phyloP scores from a whole-genome alignment of 2,329 filamentous ascomycete genomes.

The Pseudogymnoascus sp. region DNA sequence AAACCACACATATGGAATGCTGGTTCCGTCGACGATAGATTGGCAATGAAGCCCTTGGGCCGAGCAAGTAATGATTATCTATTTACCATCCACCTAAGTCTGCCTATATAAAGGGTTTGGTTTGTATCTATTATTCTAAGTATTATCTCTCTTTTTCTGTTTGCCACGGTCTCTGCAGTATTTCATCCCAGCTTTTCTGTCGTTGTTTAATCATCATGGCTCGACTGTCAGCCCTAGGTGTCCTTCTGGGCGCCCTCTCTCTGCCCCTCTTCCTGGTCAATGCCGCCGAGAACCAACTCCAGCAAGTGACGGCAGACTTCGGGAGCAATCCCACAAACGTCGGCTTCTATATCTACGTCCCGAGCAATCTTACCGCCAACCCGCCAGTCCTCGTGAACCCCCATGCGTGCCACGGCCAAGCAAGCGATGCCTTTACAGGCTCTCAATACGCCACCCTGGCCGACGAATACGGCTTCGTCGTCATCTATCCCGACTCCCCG shows the following conservation, averaged over 20 bases:
- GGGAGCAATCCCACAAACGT: constrained; percentile 36
- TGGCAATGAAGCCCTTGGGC: neutral
- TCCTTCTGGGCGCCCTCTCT: neutral
- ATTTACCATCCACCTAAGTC: neutral
- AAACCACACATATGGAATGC: neutral
- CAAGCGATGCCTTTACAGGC: constrained; percentile 38
- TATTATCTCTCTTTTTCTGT: neutral
- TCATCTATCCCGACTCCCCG: constrained; percentile 46
- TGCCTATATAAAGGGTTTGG: neutral
- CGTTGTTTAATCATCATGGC: neutral
- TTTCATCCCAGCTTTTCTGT: neutral
- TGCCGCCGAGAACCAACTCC: constrained; percentile 15
- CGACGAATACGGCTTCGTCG: constrained; percentile 46
- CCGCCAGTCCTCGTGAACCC: constrained; percentile 42
- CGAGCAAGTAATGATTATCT: neutral
- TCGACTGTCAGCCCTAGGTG: neutral
- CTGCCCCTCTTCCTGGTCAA: neutral
- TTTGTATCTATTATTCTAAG: neutral
- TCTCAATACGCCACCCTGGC: constrained; percentile 46
- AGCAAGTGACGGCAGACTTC: constrained; percentile 32
- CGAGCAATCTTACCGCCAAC: constrained; percentile 34
- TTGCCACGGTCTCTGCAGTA: neutral
- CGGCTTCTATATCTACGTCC: constrained; percentile 44
- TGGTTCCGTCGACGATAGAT: neutral
- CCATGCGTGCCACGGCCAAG: constrained; percentile 49